Conservation (phyloP, 2,329 filamentous ascomycete species). For the Achaetomium macrosporum region DNA sequence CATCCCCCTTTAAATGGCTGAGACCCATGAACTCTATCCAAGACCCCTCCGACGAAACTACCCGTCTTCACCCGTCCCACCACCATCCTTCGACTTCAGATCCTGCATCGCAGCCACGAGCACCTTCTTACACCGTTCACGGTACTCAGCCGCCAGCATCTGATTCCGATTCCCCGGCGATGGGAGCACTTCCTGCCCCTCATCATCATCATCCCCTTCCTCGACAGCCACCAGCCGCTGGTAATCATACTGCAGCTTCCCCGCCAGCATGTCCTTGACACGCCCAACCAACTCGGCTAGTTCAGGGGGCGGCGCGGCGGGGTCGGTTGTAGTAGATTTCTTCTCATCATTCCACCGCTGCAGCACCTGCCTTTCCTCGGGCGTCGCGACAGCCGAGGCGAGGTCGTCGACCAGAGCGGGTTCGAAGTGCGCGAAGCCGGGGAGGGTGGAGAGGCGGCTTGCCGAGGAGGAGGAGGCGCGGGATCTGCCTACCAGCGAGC, state of each 20-base stretch:
- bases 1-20: too few species aligned
- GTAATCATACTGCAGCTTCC: slow-evolving; percentile 35
- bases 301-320: slow-evolving; percentile 15
- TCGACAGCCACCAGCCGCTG: slow-evolving; percentile 44
- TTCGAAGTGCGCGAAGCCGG: slow-evolving; percentile 44
- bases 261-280: slow-evolving; percentile 32
- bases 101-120: slow-evolving; percentile 34
- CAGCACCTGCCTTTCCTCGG: slow-evolving; percentile 13
- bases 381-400: slow-evolving; percentile 24
- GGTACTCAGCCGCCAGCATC: slow-evolving; percentile 43
- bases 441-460: slow-evolving; percentile 29
- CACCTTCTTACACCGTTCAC: slow-evolving; percentile 43
- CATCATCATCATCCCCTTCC: slow-evolving; percentile 35
- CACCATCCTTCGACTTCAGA: background rate
- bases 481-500: slow-evolving; percentile 42
- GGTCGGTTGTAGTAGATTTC: background rate
- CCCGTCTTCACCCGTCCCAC: too few species aligned
- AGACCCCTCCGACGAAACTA: too few species aligned
- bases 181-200: slow-evolving; percentile 32
- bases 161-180: slow-evolving; percentile 38
- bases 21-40: too few species aligned
- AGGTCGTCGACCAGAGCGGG: slow-evolving; percentile 49
- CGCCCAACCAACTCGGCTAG: slow-evolving; percentile 29
- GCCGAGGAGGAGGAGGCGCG: slow-evolving; percentile 32
- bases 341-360: slow-evolving; percentile 21